phyloP scores from a whole-genome alignment of 176 grass and related monocot species.

The Secale cereale region DNA sequence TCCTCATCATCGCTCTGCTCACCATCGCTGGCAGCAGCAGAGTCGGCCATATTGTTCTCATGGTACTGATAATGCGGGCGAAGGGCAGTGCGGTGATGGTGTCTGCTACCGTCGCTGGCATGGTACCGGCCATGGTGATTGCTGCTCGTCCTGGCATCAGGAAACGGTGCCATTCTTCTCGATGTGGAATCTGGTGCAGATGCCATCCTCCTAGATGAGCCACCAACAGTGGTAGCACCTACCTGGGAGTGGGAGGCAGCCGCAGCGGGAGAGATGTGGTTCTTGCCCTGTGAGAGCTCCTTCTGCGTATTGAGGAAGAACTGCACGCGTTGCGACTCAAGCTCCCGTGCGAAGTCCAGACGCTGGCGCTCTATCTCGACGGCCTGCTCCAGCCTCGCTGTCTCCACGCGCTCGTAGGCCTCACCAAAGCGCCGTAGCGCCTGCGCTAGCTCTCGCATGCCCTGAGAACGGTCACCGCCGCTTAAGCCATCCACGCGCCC shows the following conservation, averaged over 20 bases:
- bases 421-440: constrained; percentile 62
- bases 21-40: constrained; percentile 8
- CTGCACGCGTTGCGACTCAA: constrained; percentile 74
- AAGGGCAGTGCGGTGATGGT: constrained; percentile 13
- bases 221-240: constrained; percentile 8
- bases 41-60: background rate
- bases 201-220: constrained; percentile 9
- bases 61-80: constrained; percentile 39
- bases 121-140: constrained; percentile 45
- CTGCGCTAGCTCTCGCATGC: constrained; percentile 47
- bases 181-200: constrained; percentile 16
- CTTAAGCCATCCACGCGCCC: background rate
- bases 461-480: constrained; percentile 20
- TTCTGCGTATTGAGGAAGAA: constrained; percentile 94
- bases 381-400: constrained; percentile 63
- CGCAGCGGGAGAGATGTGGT: background rate
- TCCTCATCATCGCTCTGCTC: constrained; percentile 24
- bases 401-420: constrained; percentile 80
- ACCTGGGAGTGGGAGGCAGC: background rate
- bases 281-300: constrained; percentile 68
- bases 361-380: constrained; percentile 74
- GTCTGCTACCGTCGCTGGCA: constrained; percentile 11
- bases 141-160: constrained; percentile 39
- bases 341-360: constrained; percentile 70
- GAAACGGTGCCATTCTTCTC: constrained; percentile 32